Evolutionary conservation across 2,329 filamentous ascomycete species (phyloP).

Genomic region (Leptographium wingfieldii): DNA sequence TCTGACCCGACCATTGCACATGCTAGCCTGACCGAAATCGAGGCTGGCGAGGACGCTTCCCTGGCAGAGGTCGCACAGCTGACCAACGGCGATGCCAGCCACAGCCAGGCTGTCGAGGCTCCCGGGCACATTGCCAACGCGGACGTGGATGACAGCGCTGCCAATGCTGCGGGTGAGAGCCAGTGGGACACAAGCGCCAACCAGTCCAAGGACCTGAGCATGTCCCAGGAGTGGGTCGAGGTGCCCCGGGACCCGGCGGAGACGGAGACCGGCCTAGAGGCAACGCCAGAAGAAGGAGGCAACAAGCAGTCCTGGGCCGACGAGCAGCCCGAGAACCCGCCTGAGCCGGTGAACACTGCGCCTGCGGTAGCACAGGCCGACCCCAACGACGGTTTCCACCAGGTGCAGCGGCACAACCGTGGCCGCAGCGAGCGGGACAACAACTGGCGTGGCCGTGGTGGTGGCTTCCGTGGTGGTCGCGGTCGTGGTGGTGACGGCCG

Average conservation of each 20-base stretch:
- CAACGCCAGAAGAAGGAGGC: slow-evolving; percentile 42
- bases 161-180: slow-evolving; percentile 49
- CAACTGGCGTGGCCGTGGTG: slow-evolving; percentile 33
- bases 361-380: slow-evolving; percentile 20
- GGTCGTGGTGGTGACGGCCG: slow-evolving; percentile 3
- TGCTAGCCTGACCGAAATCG: slow-evolving; percentile 56
- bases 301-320: slow-evolving; percentile 69
- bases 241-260: slow-evolving; percentile 61
- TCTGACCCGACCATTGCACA: slow-evolving; percentile 57
- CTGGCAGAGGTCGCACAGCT: neutral
- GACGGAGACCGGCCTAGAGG: slow-evolving; percentile 52
- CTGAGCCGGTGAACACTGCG: slow-evolving; percentile 16
- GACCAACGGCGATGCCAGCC: slow-evolving; percentile 24
- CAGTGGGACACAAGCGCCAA: slow-evolving; percentile 43
- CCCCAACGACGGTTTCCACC: slow-evolving; percentile 56
- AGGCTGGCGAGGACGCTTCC: slow-evolving; percentile 20
- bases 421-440: slow-evolving; percentile 41
- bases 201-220: slow-evolving; percentile 25
- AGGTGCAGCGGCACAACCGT: slow-evolving; percentile 50
- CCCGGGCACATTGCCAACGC: slow-evolving; percentile 30
- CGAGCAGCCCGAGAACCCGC: slow-evolving; percentile 48
- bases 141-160: slow-evolving; percentile 36
- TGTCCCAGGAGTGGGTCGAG: slow-evolving; percentile 62
- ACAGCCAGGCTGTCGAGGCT: slow-evolving; percentile 6
- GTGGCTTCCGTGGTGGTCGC: slow-evolving; percentile 25